Evolutionary conservation across 2,329 filamentous ascomycete species (phyloP), one percentile per base, ranked within the genome.

Genomic region (Fusarium longipes): DNA sequence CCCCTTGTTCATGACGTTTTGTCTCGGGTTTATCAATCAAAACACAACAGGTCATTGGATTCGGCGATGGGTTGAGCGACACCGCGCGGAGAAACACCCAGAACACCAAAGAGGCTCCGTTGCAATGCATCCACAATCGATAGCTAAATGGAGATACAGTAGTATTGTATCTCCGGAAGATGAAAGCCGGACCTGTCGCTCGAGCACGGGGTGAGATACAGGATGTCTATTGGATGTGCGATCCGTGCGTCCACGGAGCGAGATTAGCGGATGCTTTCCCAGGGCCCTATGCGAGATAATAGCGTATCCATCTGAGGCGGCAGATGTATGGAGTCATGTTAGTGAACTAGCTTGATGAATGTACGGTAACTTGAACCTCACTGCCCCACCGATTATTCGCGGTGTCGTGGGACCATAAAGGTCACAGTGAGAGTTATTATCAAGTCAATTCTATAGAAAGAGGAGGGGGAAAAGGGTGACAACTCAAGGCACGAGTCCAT

Each of bases 191-290:
- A 64, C 43, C 74, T 77, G 73, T 77, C 74, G 69, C 70, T 74
- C 59, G 67, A 65, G 73, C 76, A 78, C 76, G 76, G 72, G 76
- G 76, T 67, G 43, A 33, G 44, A 73, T 68, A 55, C 59, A 67
- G 43, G 33, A 55, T 61, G 50, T 56, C 67, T 70, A 78, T 78
- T 78, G 76, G 76, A 56, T 52, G 63, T 42, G 42, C 47, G 47
- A 52, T 63, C 50, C 51, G 43, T 67, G 59, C 57, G 57, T 67
- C 53, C 57, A 68, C 67, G 58, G 49, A 63, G 61, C 47, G 56
- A 73, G 60, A 72, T 74, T 74, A 74, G 72, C 58, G 67, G 67
- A 73, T 65, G 71, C 66, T 69, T 69, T 71, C 68, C 55, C 48
- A 50, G 33, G 45, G 32, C 27, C 18, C 43, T 52, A 29, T 36